Conservation (phyloP, 73 alveolate species). For the Blepharisma stoltei region DNA sequence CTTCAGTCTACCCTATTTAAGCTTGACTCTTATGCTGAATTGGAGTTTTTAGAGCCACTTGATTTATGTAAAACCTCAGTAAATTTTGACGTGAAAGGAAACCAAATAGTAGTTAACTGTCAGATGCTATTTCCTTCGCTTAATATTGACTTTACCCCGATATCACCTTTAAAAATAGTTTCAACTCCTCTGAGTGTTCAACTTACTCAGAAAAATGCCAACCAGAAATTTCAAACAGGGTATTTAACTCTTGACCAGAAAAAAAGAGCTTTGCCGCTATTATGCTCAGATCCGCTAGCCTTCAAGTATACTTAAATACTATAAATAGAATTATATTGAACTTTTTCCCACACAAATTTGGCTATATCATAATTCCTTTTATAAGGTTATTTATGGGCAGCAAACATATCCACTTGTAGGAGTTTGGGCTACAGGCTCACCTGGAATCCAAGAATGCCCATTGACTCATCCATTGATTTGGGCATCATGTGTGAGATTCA, state of each 20-base stretch:
- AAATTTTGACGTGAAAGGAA: background rate
- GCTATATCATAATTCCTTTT: too few relatives aligned
- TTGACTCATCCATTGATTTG: conserved; percentile 35
- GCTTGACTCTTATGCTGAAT: background rate
- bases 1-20: background rate
- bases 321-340: too few relatives aligned
- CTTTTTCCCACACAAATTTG: too few relatives aligned
- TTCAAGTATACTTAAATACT: conserved; percentile 26
- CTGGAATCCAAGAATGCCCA: conserved; percentile 5
- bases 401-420: conserved; percentile 7
- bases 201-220: background rate
- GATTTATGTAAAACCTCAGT: background rate
- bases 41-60: conserved; percentile 11
- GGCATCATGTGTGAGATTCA: conserved; percentile 20
- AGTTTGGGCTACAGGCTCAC: conserved; percentile 1
- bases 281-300: conserved; percentile 7
- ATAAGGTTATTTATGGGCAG: too few relatives aligned
- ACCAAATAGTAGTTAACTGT: background rate
- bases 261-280: conserved; percentile 32
- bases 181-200: conserved; percentile 34
- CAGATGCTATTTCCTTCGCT: conserved; percentile 26
- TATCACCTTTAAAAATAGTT: conserved; percentile 31
- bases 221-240: conserved; percentile 35
- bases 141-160: conserved; percentile 28
- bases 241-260: conserved; percentile 33